Evolutionary conservation across 1,284 basidiomycete genomes (phyloP).

Genomic region (Pseudozyma tsukubaensis): DNA sequence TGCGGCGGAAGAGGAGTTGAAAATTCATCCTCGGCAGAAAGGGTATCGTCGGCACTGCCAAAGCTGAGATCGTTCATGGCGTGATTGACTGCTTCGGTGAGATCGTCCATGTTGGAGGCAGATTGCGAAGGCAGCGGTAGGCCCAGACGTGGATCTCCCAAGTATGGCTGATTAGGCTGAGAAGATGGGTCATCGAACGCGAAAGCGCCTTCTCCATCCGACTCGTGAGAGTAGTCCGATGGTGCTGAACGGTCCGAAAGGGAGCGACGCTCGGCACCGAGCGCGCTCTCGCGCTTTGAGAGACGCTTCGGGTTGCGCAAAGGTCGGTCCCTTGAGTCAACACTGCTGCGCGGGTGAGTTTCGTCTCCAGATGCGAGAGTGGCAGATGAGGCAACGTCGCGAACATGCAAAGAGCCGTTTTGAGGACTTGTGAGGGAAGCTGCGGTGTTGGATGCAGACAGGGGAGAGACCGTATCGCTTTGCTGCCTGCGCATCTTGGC

Average conservation of each 20-base stretch:
- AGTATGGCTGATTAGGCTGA: not conserved
- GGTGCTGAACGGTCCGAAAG: constrained; percentile 36
- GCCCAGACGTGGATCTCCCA: not conserved
- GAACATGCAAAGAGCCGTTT: constrained; percentile 25
- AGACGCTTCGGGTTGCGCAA: constrained; percentile 39
- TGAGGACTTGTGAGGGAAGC: constrained; percentile 9
- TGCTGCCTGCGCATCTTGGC: constrained; percentile 47
- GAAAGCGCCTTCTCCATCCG: constrained; percentile 29
- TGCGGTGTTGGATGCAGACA: constrained; percentile 2
- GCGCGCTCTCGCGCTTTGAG: constrained; percentile 19
- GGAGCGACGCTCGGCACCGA: constrained; percentile 12
- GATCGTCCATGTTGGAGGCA: constrained; percentile 45
- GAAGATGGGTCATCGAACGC: constrained; percentile 11
- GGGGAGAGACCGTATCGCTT: constrained; percentile 15
- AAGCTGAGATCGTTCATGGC: constrained; percentile 62
- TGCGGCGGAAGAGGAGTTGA: constrained; percentile 30
- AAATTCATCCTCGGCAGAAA: constrained; percentile 30
- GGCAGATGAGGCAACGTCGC: constrained; percentile 30
- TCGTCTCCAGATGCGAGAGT: constrained; percentile 16
- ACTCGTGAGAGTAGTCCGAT: constrained; percentile 52
- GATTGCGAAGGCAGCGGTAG: not conserved
- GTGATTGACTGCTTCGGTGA: constrained; percentile 54
- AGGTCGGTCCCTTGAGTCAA: constrained; percentile 38
- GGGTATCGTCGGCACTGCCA: constrained; percentile 36
- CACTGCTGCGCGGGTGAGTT: constrained; percentile 18